Conservation (phyloP, 2,329 filamentous ascomycete genomes). For the Aspergillus sp. region DNA sequence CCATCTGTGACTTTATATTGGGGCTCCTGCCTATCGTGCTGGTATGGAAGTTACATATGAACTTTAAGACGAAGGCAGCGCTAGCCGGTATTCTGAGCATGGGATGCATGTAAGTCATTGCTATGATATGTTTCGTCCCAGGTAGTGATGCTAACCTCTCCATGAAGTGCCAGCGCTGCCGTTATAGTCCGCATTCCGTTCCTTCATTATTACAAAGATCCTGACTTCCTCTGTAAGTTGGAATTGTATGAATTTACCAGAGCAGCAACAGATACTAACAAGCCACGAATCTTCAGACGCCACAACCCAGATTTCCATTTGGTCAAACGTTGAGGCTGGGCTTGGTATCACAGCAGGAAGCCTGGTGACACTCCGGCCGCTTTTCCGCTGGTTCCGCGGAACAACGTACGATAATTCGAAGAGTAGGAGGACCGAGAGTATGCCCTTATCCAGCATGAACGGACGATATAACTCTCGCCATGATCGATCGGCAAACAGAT, state of each 20-base stretch:
- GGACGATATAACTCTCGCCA: conserved; percentile 21
- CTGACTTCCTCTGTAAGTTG: conserved; percentile 40
- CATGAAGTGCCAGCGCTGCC: conserved; percentile 38
- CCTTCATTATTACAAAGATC: conserved; percentile 37
- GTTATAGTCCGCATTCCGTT: conserved; percentile 44
- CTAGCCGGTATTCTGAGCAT: conserved; percentile 60
- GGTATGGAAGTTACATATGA: conserved; percentile 61
- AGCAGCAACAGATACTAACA: conserved; percentile 19
- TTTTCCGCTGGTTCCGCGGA: conserved; percentile 48
- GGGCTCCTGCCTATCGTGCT: conserved; percentile 60
- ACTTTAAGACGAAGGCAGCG: conserved; percentile 55
- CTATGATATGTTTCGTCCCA: conserved; percentile 12
- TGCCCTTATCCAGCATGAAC: conserved; percentile 38
- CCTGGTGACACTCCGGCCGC: conserved; percentile 55
- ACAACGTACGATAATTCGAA: conserved; percentile 30
- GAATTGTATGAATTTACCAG: neutral
- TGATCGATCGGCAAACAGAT: conserved; percentile 29
- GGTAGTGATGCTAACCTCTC: conserved; percentile 13
- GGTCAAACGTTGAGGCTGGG: conserved; percentile 45
- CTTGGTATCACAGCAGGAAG: conserved; percentile 52
- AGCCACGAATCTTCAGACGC: conserved; percentile 28
- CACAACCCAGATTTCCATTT: conserved; percentile 45
- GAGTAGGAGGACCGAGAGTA: conserved; percentile 33
- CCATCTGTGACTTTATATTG: conserved; percentile 57
- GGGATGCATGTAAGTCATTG: conserved; percentile 54